These are phyloP conservation scores for Suhomyces wounanorum DNA, from an alignment of 1,139 yeast species.

Conservation along the genomic window DNA sequence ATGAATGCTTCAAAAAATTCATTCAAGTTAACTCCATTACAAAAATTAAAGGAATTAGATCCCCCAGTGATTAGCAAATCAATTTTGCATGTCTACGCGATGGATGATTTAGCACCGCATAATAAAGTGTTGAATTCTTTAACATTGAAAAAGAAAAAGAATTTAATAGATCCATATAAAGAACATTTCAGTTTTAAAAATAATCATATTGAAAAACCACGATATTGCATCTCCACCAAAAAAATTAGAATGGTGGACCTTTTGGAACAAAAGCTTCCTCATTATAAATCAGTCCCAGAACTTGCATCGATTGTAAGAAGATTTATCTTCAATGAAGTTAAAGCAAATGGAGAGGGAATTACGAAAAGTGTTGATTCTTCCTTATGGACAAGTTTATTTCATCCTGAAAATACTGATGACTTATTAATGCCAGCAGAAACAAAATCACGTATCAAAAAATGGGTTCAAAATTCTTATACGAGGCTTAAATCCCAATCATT, in stretches of 20 bases:
- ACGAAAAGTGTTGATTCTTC: slow-evolving; percentile 8
- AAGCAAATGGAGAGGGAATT: neutral
- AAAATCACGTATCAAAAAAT: slow-evolving; percentile 32
- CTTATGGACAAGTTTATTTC: slow-evolving; percentile 49
- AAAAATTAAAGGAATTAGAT: slow-evolving; percentile 22
- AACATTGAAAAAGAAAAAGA: neutral
- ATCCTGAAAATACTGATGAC: slow-evolving; percentile 39
- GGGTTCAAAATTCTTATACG: slow-evolving; percentile 54
- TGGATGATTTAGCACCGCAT: slow-evolving; percentile 4
- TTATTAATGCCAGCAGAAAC: slow-evolving; percentile 34
- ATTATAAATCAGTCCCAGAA: slow-evolving; percentile 17
- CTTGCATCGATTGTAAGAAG: slow-evolving; percentile 25
- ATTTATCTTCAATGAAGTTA: slow-evolving; percentile 15
- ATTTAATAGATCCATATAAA: neutral
- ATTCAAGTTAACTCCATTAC: slow-evolving; percentile 19
- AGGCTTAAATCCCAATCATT: slow-evolving; percentile 37
- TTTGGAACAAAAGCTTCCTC: slow-evolving; percentile 16
- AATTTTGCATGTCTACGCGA: slow-evolving; percentile 20
- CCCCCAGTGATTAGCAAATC: slow-evolving; percentile 18
- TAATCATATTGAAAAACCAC: neutral
- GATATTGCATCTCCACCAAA: neutral
- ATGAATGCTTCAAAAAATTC: slow-evolving; percentile 24
- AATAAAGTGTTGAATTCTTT: neutral
- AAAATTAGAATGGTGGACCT: slow-evolving; percentile 7
- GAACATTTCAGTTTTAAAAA: neutral